Percentiles rank a stretch among this genome's conserved stretches.
phyloP scores from a whole-genome alignment of 2,329 filamentous ascomycete genomes.

The Rutstroemia sp. region DNA sequence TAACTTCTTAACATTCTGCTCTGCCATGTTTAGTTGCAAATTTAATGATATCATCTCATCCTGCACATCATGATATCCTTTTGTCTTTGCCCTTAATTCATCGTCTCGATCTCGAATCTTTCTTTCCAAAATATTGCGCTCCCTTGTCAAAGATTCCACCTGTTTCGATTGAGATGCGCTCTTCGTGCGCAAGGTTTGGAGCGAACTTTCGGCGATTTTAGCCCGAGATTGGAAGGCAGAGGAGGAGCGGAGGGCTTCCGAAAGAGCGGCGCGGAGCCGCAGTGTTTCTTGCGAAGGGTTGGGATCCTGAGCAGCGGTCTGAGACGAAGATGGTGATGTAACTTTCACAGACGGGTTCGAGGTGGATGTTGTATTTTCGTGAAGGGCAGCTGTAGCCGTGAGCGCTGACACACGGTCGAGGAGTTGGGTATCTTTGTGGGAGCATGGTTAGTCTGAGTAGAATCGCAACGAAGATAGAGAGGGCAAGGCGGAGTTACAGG shows the following conservation, averaged over 20 bases:
- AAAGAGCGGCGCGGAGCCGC: constrained; percentile 61
- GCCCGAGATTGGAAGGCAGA: constrained; percentile 60
- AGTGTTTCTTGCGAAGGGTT: constrained; percentile 30
- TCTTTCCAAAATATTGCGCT: constrained; percentile 53
- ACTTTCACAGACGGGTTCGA: constrained; percentile 17
- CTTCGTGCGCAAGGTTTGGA: constrained; percentile 54
- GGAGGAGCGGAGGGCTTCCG: constrained; percentile 69
- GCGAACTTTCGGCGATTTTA: constrained; percentile 53
- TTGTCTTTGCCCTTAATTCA: constrained; percentile 76
- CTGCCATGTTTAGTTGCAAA: constrained; percentile 79
- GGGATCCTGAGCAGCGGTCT: constrained; percentile 28
- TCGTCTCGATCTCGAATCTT: constrained; percentile 76
- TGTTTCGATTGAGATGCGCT: constrained; percentile 51
- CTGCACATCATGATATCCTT: constrained; percentile 79
- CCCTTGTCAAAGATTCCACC: constrained; percentile 54
- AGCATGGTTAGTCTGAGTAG: background rate
- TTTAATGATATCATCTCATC: constrained; percentile 87
- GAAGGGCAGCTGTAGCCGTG: constrained; percentile 47
- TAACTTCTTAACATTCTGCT: constrained; percentile 65
- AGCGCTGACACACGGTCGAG: constrained; percentile 59
- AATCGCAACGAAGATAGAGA: background rate
- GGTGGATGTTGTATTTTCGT: constrained; percentile 19
- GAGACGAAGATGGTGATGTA: constrained; percentile 24
- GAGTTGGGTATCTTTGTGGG: constrained; percentile 51
- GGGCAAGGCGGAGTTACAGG: constrained; percentile 50